A percentile compares a stretch with the other conserved stretches of the same genome.
Conservation (phyloP, 768 basidiomycete species). For the Termitomyces sp. region DNA sequence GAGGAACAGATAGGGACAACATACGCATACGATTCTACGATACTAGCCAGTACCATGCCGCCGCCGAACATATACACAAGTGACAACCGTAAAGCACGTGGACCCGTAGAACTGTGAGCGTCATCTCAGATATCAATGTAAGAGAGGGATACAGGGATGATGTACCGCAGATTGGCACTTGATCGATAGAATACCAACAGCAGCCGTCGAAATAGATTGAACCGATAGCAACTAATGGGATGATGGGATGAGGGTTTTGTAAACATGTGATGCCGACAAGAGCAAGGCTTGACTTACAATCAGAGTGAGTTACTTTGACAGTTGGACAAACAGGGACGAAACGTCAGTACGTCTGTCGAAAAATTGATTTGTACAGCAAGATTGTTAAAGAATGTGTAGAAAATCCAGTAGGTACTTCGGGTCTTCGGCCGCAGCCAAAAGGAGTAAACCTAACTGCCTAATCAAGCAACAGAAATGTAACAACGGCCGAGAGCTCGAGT, state of each 20-base stretch:
- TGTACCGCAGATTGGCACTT: constrained; percentile 42
- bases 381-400: too few relatives aligned
- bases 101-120: constrained; percentile 36
- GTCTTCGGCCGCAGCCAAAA: too few relatives aligned
- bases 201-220: constrained; percentile 32
- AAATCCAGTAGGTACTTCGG: too few relatives aligned
- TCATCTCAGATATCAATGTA: neutral
- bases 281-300: constrained; percentile 4
- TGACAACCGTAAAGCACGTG: constrained; percentile 43
- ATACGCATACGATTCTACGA: constrained; percentile 29
- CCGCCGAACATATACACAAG: constrained; percentile 25
- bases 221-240: constrained; percentile 31
- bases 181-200: constrained; percentile 35
- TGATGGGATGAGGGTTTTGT: neutral
- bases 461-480: too few relatives aligned
- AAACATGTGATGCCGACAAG: neutral
- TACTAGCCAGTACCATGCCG: constrained; percentile 21
- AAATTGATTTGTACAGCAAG: constrained; percentile 17
- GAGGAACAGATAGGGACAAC: constrained; percentile 12
- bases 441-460: too few relatives aligned
- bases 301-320: neutral
- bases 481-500: too few relatives aligned
- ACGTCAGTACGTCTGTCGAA: constrained; percentile 18
- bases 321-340: neutral
- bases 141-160: neutral